phyloP scores from a whole-genome alignment of 441 rosid species.

The Euphorbia neoarborescens region DNA sequence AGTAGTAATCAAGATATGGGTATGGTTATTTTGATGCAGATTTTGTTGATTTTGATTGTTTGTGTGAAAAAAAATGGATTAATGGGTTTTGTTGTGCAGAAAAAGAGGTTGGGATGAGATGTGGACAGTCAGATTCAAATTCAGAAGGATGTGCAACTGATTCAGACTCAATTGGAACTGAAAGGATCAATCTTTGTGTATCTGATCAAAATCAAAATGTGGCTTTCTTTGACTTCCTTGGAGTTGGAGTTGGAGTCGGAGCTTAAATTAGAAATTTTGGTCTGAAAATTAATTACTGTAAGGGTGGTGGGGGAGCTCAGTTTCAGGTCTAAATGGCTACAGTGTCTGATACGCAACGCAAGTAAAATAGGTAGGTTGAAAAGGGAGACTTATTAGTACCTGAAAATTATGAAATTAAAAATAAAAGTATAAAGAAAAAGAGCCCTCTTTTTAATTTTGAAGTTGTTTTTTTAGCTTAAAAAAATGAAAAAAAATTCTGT shows the following conservation, averaged over 20 bases:
- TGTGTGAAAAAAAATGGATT: not conserved
- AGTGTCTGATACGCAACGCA: not conserved
- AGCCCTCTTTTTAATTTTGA: not conserved
- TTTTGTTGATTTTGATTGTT: not conserved
- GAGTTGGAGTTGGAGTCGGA: conserved; percentile 38
- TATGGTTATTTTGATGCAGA: conserved; percentile 12
- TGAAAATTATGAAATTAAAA: not conserved
- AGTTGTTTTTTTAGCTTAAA: not conserved
- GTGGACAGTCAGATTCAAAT: conserved; percentile 42
- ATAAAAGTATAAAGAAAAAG: not conserved
- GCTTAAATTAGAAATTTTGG: no score
- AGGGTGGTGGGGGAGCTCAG: no score
- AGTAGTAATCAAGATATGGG: conserved; percentile 17
- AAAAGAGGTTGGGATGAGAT: conserved; percentile 18
- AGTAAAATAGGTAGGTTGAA: conserved; percentile 2
- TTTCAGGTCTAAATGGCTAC: conserved; percentile 1
- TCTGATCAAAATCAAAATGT: conserved; percentile 22
- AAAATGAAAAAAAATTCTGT: no score
- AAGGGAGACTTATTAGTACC: not conserved
- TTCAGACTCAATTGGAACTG: conserved; percentile 42
- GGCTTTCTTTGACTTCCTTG: conserved; percentile 56
- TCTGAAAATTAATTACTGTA: not conserved
- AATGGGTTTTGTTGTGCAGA: conserved; percentile 12
- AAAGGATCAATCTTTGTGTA: conserved; percentile 23
- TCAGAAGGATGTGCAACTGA: conserved; percentile 48